These are phyloP conservation scores for Raphanus hybrid DNA, from an alignment of 441 rosid genomes.

Conservation along the genomic window DNA sequence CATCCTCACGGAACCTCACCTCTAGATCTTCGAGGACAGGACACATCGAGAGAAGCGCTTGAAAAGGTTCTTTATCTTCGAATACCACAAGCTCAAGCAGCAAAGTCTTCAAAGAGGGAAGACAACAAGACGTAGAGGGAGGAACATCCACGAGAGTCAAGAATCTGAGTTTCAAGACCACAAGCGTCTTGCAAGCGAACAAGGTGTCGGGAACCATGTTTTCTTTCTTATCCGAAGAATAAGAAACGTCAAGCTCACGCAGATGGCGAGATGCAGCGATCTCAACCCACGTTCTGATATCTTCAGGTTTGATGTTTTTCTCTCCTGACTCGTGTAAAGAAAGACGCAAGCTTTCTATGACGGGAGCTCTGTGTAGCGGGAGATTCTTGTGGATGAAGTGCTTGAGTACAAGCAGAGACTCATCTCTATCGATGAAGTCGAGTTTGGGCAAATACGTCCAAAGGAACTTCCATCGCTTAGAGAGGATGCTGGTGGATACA, in stretches of 20 bases:
- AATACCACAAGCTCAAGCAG: neutral
- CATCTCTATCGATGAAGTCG: neutral
- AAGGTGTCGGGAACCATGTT: neutral
- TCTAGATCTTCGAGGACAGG: conserved; percentile 22
- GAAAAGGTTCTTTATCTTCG: neutral
- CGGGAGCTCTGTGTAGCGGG: conserved; percentile 7
- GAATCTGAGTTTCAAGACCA: conserved; percentile 1
- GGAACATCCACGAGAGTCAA: neutral
- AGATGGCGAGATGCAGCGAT: neutral
- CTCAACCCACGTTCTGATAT: conserved; percentile 2
- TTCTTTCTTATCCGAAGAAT: neutral
- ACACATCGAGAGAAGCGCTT: neutral
- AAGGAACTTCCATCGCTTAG: conserved; percentile 5
- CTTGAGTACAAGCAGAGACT: neutral
- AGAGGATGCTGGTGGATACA: neutral
- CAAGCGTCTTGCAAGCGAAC: neutral
- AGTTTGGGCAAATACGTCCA: conserved; percentile 24
- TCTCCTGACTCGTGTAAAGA: neutral
- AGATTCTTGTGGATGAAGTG: neutral
- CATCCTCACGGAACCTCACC: neutral
- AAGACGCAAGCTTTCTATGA: conserved; percentile 15
- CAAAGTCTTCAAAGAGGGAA: conserved; percentile 15
- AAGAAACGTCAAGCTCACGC: neutral
- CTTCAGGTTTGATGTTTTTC: neutral
- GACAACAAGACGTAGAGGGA: neutral